A percentile compares a stretch with the other conserved stretches of the same genome.
Evolutionary conservation across 371 early-diverging fungal species (phyloP).

Genomic region (Capniomyces stellatus): DNA sequence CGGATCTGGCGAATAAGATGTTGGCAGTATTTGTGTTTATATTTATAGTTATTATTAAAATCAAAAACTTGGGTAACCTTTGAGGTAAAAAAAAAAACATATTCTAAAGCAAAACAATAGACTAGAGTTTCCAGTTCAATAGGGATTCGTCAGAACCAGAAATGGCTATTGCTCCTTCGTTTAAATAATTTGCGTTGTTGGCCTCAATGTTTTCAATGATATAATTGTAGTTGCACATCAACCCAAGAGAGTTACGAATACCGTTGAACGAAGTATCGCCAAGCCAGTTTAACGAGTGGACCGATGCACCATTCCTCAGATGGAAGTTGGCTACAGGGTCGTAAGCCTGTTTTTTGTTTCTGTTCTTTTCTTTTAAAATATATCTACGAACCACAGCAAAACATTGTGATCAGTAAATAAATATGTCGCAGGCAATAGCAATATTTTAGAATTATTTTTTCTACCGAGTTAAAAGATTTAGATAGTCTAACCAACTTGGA

Average conservation of each 20-base stretch:
- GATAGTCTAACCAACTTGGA: background rate
- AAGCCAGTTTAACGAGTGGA: conserved; percentile 64
- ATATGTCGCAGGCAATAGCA: too few relatives aligned
- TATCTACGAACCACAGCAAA: too few relatives aligned
- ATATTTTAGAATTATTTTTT: background rate
- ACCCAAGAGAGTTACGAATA: conserved; percentile 54
- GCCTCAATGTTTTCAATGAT: conserved; percentile 36
- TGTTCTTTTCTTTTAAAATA: conserved; percentile 10
- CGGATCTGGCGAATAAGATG: too few relatives aligned
- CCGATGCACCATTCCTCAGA: conserved; percentile 70
- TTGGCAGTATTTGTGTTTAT: too few relatives aligned
- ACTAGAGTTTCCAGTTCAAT: too few relatives aligned
- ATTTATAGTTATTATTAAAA: too few relatives aligned
- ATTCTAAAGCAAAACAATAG: too few relatives aligned
- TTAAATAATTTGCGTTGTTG: conserved; percentile 53
- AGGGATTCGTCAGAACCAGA: conserved; percentile 23
- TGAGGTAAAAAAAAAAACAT: too few relatives aligned
- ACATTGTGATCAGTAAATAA: too few relatives aligned
- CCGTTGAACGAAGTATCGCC: conserved; percentile 58
- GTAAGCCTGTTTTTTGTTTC: conserved; percentile 24
- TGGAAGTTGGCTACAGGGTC: conserved; percentile 85
- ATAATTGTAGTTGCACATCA: conserved; percentile 82
- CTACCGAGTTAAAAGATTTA: background rate
- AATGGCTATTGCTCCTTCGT: conserved; percentile 39
- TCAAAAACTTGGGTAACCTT: too few relatives aligned